Base-by-base conservation (phyloP, 1,284 basidiomycete genomes). In the Cryptococcus hybrid region DNA sequence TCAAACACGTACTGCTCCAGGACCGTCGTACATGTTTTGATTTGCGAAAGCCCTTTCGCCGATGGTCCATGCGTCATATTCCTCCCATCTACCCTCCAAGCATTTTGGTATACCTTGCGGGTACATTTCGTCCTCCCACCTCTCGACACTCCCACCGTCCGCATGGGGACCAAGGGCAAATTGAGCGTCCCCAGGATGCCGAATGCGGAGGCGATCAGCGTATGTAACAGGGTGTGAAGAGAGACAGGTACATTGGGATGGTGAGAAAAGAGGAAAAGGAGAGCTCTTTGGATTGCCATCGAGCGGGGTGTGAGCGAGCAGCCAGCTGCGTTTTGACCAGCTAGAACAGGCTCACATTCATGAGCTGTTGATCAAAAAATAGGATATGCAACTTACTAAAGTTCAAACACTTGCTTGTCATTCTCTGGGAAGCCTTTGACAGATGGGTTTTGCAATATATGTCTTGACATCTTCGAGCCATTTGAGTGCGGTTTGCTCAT, bases 101-200 rank as follows among this genome's bases (percentile, higher is more conserved):
- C 90, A 86, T 11, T 77, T 3, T 63, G 47, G 73, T 85, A 90
- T 24, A 84, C 85, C 1, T 64, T 68, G n/a, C 86, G 78, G 24
- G 68, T 85, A 88, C 1, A 71, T 76, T 0, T 79, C 74, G 70
- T 90, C 89, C 72, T 91, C 88, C 89, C 89, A 91, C 0, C 87
- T 77, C 74, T 92, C 88, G 35, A 90, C 78, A 4, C 84, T 82
- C 0, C 88, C 89, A 0, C 86, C 86, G 67, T 92, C 89, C 49
- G 88, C 81, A 66, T 92, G 89, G 3, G 88, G 85, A 0, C 86
- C 88, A 3, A 90, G 77, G 5, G 82, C 80, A 83, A 90, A 92
- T 49, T 81, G 80, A 7, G 80, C 74, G 63, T 89, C 88, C 0
- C 89, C 89, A 0, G 89, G 88, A 38, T 82, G 81, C 5, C 89